phyloP scores from a whole-genome alignment of 1,139 yeast species.

The Zygosaccharomyces sapae region DNA sequence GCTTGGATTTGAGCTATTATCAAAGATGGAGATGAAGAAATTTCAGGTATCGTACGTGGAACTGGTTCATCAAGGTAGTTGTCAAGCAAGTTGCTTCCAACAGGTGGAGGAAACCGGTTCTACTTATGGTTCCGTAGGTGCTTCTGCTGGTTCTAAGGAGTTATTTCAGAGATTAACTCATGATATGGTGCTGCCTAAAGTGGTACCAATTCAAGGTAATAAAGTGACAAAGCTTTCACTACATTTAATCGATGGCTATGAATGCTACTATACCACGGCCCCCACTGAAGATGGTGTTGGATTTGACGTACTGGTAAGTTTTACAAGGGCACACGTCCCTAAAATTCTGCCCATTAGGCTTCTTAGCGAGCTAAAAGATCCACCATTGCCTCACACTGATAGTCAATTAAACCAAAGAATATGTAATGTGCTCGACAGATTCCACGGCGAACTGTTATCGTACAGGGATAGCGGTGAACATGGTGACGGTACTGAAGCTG shows the following conservation, averaged over 20 bases:
- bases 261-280: conserved; percentile 34
- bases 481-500: conserved; percentile 30
- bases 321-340: conserved; percentile 28
- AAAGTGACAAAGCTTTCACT: conserved; percentile 34
- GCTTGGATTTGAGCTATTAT: background rate
- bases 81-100: conserved; percentile 25
- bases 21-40: conserved; percentile 18
- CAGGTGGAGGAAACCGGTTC: conserved; percentile 13
- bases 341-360: conserved; percentile 34
- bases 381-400: conserved; percentile 21
- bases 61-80: conserved; percentile 21
- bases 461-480: conserved; percentile 25
- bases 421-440: conserved; percentile 28
- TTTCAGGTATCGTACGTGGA: conserved; percentile 32
- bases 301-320: conserved; percentile 25
- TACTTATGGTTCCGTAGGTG: conserved; percentile 22
- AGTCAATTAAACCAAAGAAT: conserved; percentile 25
- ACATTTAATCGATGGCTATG: conserved; percentile 32
- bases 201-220: conserved; percentile 31
- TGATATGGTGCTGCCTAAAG: conserved; percentile 34
- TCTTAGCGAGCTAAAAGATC: conserved; percentile 31
- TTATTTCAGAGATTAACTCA: conserved; percentile 28
- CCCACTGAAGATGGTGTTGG: conserved; percentile 16
- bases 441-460: conserved; percentile 32
- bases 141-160: conserved; percentile 21